These are phyloP conservation scores for Daldinia decipiens DNA, from an alignment of 495 filamentous ascomycete genomes.

Conservation along the genomic window DNA sequence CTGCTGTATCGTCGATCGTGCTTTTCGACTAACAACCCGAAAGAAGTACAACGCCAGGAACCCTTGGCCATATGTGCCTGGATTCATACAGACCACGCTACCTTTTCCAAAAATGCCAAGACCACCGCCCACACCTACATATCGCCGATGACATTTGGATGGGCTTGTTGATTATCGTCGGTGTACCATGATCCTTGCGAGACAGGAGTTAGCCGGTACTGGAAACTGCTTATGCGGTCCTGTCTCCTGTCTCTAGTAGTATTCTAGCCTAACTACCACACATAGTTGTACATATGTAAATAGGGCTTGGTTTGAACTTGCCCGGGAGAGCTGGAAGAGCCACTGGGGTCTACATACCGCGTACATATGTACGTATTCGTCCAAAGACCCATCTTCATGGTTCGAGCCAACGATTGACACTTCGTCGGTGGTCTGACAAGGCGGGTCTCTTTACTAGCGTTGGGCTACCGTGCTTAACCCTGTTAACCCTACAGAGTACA, in stretches of 20 bases:
- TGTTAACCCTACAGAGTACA: constrained; percentile 1
- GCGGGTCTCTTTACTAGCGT: constrained; percentile 37
- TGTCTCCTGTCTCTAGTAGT: not conserved
- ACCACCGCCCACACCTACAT: constrained; percentile 25
- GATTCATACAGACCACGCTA: constrained; percentile 41
- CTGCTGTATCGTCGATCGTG: constrained; percentile 41
- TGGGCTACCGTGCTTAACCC: constrained; percentile 21
- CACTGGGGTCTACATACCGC: not conserved
- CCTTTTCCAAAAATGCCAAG: constrained; percentile 36
- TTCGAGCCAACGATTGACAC: constrained; percentile 33
- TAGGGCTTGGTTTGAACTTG: constrained; percentile 9
- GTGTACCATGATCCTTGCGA: constrained; percentile 45
- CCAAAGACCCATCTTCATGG: constrained; percentile 29
- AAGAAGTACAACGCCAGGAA: constrained; percentile 41
- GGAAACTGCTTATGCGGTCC: constrained; percentile 14
- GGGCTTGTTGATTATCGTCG: constrained; percentile 41
- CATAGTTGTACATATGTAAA: not conserved
- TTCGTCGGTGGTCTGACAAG: constrained; percentile 21
- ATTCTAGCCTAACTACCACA: constrained; percentile 18
- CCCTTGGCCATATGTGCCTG: constrained; percentile 42
- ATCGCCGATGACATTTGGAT: constrained; percentile 36
- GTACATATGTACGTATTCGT: constrained; percentile 3
- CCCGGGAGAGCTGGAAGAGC: constrained; percentile 14
- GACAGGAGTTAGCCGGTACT: constrained; percentile 39
- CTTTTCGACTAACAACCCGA: constrained; percentile 31